phyloP scores from a whole-genome alignment of 495 filamentous ascomycete species.

The Neurospora sp. region DNA sequence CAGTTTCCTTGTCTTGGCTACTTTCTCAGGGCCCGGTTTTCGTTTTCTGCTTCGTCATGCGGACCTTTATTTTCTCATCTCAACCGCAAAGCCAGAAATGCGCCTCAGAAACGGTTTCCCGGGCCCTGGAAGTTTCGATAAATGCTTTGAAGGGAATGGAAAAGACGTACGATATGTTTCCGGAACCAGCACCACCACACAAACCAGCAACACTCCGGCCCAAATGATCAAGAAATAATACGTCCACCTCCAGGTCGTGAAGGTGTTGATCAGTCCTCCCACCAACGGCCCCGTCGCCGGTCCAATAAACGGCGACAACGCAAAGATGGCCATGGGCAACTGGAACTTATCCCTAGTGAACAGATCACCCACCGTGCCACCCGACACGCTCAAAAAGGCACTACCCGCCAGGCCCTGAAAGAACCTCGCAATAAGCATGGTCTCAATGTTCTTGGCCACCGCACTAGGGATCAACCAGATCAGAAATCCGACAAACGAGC shows the following conservation, averaged over 20 bases:
- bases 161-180: constrained; percentile 69
- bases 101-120: neutral
- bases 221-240: constrained; percentile 83
- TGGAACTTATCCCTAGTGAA: constrained; percentile 68
- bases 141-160: neutral
- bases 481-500: constrained; percentile 66
- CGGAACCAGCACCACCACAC: constrained; percentile 66
- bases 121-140: neutral
- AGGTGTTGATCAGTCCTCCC: constrained; percentile 60
- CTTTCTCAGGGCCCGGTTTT: neutral
- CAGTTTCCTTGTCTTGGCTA: neutral
- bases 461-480: constrained; percentile 86
- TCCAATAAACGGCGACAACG: constrained; percentile 68
- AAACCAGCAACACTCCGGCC: constrained; percentile 50
- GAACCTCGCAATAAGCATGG: constrained; percentile 76
- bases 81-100: neutral
- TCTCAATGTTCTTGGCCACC: constrained; percentile 71
- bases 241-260: constrained; percentile 76
- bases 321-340: constrained; percentile 55
- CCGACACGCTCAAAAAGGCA: constrained; percentile 83
- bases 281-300: constrained; percentile 49
- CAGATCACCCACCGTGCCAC: constrained; percentile 85
- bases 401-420: constrained; percentile 76
- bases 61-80: no score
- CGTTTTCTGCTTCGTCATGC: neutral